These are phyloP conservation scores for Polygonum maritimum DNA, from an alignment of 148 eudicot species.

Conservation along the genomic window DNA sequence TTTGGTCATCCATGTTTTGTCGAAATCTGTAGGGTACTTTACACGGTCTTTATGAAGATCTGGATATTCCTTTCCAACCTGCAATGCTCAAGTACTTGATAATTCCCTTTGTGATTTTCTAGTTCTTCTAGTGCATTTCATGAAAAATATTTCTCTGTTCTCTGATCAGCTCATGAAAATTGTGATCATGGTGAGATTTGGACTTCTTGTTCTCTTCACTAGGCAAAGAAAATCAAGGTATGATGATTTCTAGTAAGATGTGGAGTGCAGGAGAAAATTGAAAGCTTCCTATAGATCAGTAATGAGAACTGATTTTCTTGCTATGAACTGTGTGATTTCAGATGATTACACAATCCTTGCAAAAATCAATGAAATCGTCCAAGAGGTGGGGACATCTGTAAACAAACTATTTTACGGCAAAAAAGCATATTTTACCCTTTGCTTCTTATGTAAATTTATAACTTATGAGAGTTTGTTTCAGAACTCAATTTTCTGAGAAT, in stretches of 20 bases:
- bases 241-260: no score
- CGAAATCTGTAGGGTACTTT: slow-evolving; percentile 42
- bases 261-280: no score
- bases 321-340: neutral
- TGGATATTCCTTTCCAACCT: slow-evolving; percentile 77
- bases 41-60: slow-evolving; percentile 72
- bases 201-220: no score
- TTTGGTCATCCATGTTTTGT: neutral
- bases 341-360: no score
- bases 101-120: neutral
- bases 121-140: neutral
- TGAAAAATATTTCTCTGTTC: neutral
- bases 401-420: no score
- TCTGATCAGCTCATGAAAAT: slow-evolving; percentile 52
- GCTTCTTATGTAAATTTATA: neutral
- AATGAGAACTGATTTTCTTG: neutral
- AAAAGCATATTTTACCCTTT: no score
- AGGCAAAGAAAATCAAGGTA: no score
- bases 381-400: no score
- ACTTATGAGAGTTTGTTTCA: neutral
- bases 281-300: neutral
- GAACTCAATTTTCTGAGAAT: neutral
- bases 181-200: no score
- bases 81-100: slow-evolving; percentile 75
- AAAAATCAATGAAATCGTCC: no score